phyloP scores from a whole-genome alignment of 2,329 filamentous ascomycete species.

The Epichloe sp. region DNA sequence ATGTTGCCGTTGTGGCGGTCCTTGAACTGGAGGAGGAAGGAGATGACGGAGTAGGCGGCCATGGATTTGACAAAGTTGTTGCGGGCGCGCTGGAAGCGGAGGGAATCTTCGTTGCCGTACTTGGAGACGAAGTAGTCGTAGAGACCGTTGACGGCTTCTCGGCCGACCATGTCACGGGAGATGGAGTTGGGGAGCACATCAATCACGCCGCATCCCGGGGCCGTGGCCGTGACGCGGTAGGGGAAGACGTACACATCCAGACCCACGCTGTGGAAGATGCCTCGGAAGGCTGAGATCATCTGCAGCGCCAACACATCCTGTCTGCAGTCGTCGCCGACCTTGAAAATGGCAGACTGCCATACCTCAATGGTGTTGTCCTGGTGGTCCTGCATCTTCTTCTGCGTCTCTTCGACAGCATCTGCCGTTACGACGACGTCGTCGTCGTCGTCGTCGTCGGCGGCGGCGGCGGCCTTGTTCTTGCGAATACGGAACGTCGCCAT shows the following conservation, averaged over 20 bases:
- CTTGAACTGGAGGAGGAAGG: conserved; percentile 95
- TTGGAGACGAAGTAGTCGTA: conserved; percentile 98
- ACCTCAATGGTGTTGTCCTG: conserved; percentile 62
- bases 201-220: conserved; percentile 93
- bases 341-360: conserved; percentile 99
- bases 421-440: background rate
- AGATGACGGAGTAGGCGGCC: conserved; percentile 96
- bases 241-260: conserved; percentile 95
- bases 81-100: conserved; percentile 86
- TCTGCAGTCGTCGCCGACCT: conserved; percentile 95
- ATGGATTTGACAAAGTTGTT: conserved; percentile 98
- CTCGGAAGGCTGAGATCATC: conserved; percentile 94
- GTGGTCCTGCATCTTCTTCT: conserved; percentile 5
- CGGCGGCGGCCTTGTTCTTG: conserved; percentile 46
- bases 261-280: conserved; percentile 90
- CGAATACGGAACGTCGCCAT: conserved; percentile 98
- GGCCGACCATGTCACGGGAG: conserved; percentile 94
- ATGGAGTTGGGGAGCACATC: conserved; percentile 97
- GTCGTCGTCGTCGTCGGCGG: background rate
- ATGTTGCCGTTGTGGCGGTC: conserved; percentile 99
- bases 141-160: conserved; percentile 92
- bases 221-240: conserved; percentile 93
- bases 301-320: conserved; percentile 94
- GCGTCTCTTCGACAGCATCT: conserved; percentile 32
- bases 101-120: conserved; percentile 91